Evolutionary conservation across 2,329 filamentous ascomycete genomes (phyloP), one percentile per base, ranked within the genome.

Genomic region (Nothopassalora personata): DNA sequence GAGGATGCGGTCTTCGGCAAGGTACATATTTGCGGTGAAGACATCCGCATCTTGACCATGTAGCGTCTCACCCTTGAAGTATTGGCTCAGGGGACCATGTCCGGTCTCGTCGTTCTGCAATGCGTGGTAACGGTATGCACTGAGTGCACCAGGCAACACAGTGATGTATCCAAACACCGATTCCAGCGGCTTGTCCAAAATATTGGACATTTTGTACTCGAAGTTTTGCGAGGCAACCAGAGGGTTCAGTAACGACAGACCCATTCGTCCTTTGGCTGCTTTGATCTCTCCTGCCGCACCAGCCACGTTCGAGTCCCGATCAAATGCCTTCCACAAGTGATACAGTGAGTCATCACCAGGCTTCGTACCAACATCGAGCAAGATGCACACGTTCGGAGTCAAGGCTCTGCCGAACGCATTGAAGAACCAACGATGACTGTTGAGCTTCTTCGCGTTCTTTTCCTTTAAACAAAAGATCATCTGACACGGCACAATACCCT

Each of bases 151-250:
- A 0, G 94, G 95, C 64, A 99, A 79, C 67, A 99, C 94, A 5
- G 93, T 97, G 67, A 99, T 99, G 72, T 97, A 99, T 1, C 94
- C 94, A 73, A 99, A 99, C 0, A 96, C 93, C 0, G 91, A 96
- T 74, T 99, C 94, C 1, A 99, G 80, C 0, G 94, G 94, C 75
- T 99, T 99, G 73, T 99, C 94, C 28, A 99, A 81, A 69, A 99
- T 99, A 69, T 99, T 99, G 45, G 91, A 96, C 91, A 99, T 97
- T 76, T 99, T 99, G 80, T 99, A 99, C 79, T 99, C 94, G 67
- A 99, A 99, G 73, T 99, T 99, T 70, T 99, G 94, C 49, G 91
- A 96, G 0, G 94, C 94, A 15, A 99, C 93, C 5, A 99, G 81
- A 0, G 94, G 94, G 69, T 99, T 99, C 49, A 99, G 79, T 15